Percentiles rank a stretch among this genome's conserved stretches.
Evolutionary conservation across 2,329 filamentous ascomycete genomes (phyloP).

Genomic region (Lizonia empirigonia): DNA sequence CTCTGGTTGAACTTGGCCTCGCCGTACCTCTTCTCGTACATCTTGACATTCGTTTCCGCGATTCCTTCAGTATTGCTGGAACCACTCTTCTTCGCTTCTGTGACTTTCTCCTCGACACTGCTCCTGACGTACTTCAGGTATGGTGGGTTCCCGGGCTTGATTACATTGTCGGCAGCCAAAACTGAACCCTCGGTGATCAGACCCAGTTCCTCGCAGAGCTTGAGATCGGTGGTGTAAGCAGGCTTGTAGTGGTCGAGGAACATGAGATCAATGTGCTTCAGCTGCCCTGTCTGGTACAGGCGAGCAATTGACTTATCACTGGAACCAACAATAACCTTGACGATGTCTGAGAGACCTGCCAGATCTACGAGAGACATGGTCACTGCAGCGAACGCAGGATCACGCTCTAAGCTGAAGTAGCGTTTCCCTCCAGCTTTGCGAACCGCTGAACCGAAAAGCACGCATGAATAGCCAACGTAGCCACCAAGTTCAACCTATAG

Average conservation of each 20-base stretch:
- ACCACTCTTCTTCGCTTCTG: conserved; percentile 40
- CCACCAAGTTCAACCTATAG: conserved; percentile 73
- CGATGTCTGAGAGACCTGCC: conserved; percentile 72
- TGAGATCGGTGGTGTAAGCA: conserved; percentile 74
- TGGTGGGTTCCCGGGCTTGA: conserved; percentile 72
- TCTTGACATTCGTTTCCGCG: conserved; percentile 53
- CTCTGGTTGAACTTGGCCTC: conserved; percentile 52
- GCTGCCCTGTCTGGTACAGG: conserved; percentile 59
- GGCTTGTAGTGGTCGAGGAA: conserved; percentile 85
- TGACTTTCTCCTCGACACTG: conserved; percentile 66
- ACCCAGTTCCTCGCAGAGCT: conserved; percentile 74
- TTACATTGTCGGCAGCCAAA: conserved; percentile 72
- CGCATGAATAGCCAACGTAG: conserved; percentile 81
- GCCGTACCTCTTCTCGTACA: conserved; percentile 56
- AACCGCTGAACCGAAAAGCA: conserved; percentile 73
- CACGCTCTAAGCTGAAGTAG: conserved; percentile 75
- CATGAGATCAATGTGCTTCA: conserved; percentile 70
- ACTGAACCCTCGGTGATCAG: conserved; percentile 68
- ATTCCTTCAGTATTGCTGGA: conserved; percentile 49
- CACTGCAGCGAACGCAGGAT: conserved; percentile 74
- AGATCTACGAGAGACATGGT: conserved; percentile 72
- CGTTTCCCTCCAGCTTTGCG: conserved; percentile 65
- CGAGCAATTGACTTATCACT: conserved; percentile 69
- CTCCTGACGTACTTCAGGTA: conserved; percentile 74
- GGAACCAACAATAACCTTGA: conserved; percentile 72